phyloP scores from a whole-genome alignment of 2,329 filamentous ascomycete genomes.

The Parascedosporium putredinis region DNA sequence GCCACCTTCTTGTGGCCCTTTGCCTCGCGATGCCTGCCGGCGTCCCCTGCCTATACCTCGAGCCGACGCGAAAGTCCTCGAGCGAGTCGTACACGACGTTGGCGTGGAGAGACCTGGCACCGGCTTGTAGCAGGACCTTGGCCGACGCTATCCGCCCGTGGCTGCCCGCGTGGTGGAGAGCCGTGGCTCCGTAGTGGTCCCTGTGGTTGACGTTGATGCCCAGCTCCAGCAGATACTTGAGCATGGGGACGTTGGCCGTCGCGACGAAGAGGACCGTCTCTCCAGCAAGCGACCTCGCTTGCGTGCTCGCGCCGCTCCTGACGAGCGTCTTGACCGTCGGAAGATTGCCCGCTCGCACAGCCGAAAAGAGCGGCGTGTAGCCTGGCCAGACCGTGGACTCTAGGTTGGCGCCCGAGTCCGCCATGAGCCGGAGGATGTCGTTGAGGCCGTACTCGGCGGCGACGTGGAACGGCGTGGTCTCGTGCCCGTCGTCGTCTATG shows the following conservation, averaged over 20 bases:
- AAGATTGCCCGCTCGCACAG: constrained; percentile 16
- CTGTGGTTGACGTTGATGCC: constrained; percentile 15
- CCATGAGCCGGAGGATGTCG: constrained; percentile 15
- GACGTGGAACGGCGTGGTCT: constrained; percentile 19
- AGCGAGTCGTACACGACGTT: constrained; percentile 15
- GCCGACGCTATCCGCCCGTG: constrained; percentile 15
- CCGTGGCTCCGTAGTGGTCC: constrained; percentile 16
- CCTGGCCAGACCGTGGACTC: constrained; percentile 16
- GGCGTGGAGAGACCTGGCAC: constrained; percentile 13
- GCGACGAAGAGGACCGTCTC: constrained; percentile 15
- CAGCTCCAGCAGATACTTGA: constrained; percentile 14
- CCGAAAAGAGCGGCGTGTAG: constrained; percentile 17
- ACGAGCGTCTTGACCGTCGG: constrained; percentile 17
- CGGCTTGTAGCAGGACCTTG: constrained; percentile 17
- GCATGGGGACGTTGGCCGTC: constrained; percentile 11
- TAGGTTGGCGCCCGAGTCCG: constrained; percentile 14
- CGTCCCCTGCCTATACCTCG: constrained; percentile 16
- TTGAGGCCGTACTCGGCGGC: constrained; percentile 18
- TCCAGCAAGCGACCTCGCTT: constrained; percentile 12
- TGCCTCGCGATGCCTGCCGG: constrained; percentile 16
- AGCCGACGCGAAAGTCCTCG: constrained; percentile 11
- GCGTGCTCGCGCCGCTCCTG: constrained; percentile 13
- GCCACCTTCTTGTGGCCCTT: constrained; percentile 11
- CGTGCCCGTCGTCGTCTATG: constrained; percentile 13
- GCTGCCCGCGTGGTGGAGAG: constrained; percentile 17